Evolutionary conservation across 2,329 filamentous ascomycete species (phyloP).

Genomic region (Penicillium concentricum): DNA sequence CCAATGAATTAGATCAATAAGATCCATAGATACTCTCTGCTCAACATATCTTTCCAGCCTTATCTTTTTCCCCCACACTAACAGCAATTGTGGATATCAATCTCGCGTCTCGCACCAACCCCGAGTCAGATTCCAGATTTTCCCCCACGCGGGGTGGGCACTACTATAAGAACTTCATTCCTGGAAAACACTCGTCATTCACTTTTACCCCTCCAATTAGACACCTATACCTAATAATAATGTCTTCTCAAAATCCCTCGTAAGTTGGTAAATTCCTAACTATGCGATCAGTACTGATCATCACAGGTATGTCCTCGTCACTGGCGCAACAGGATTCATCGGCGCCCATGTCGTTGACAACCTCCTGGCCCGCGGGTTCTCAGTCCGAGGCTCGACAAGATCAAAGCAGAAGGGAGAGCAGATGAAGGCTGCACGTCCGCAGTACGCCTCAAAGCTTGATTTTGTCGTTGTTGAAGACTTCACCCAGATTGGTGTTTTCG

Average conservation of each 20-base stretch:
- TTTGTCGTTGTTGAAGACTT: constrained; percentile 49
- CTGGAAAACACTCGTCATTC: neutral
- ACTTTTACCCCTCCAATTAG: neutral
- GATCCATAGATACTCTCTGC: neutral
- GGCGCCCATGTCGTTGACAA: constrained; percentile 31
- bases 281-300: neutral
- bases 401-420: constrained; percentile 26
- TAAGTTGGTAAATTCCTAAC: neutral
- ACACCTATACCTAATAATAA: neutral
- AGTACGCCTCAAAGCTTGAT: constrained; percentile 39
- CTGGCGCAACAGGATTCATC: constrained; percentile 31
- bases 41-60: neutral
- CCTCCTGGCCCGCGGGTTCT: constrained; percentile 22
- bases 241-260: constrained; percentile 4
- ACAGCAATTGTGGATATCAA: neutral
- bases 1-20: neutral
- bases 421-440: constrained; percentile 41
- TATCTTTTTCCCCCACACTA: constrained; percentile 1
- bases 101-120: neutral
- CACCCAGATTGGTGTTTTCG: constrained; percentile 37
- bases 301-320: constrained; percentile 23
- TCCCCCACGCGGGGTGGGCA: constrained; percentile 5
- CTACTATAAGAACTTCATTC: neutral
- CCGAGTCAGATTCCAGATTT: neutral
- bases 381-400: constrained; percentile 25